Base-by-base conservation (phyloP, 768 basidiomycete species). In the Amanita brunnescens region DNA sequence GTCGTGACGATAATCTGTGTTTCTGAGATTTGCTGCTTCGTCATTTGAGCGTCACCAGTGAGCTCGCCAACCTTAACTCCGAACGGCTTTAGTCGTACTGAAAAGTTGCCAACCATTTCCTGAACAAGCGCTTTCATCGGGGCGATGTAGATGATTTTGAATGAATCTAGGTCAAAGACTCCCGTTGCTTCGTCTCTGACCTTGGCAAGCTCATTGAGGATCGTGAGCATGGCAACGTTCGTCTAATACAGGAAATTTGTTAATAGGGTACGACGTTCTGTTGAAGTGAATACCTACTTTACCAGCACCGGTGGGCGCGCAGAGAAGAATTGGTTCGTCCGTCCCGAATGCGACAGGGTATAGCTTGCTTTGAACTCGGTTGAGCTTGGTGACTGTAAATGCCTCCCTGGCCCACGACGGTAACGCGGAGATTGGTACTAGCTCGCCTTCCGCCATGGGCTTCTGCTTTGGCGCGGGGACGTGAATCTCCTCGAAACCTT, bases 81-180 rank as follows among this genome's bases (percentile, higher is more conserved):
- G 53, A 72, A 78, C 20, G 62, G 66, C 42, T 71, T 70, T 40
- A 99, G 81, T 3, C 95, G 85, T 6, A 79, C 71, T 30, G 77
- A 76, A 62, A 99, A 99, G 64, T 94, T 95, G 57, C 91, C 90
- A 53, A 98, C 96, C 86, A 95, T 93, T 67, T 99, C 96, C 63
- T 98, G 95, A 0, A 99, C 95, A 52, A 99, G 79, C 2, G 95
- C 96, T 67, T 99, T 99, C 96, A 99, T 99, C 3, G 95, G 96
- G 0, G 96, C 95, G 47, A 99, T 82, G 64, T 98, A 99, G 58
- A 99, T 83, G 49, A 96, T 87, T 70, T 99, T 99, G 80, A 98
- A 96, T 0, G 87, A 72, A 55, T 89, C 85, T 30, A 93, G 76
- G 61, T 92, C 89, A 61, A 96, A 88, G 8, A 69, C 66, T 33